Evolutionary conservation across 257 asterid genomes (phyloP).

Genomic region (Solanum tacnaense): DNA sequence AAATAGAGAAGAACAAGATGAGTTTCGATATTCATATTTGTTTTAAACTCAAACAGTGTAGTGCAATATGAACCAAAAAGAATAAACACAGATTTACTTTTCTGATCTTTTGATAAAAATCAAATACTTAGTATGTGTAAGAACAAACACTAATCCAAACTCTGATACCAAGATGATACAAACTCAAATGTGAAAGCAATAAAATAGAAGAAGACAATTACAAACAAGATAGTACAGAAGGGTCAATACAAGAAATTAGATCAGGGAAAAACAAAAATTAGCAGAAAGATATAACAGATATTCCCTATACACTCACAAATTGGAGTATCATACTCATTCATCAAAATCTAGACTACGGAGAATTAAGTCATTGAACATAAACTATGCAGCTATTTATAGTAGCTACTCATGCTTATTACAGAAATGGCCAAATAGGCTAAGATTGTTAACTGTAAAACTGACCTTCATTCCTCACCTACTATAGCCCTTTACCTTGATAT

Average conservation of each 20-base stretch:
- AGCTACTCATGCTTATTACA: neutral
- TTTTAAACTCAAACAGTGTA: neutral
- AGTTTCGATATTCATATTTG: neutral
- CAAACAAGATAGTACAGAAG: neutral
- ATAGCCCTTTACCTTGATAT: neutral
- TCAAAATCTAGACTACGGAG: neutral
- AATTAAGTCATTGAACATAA: neutral
- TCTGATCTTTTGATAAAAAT: neutral
- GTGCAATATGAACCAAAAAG: neutral
- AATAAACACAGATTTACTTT: neutral
- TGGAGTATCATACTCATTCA: neutral
- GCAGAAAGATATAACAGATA: neutral
- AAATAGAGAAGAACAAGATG: neutral
- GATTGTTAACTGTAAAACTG: neutral
- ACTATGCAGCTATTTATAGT: neutral
- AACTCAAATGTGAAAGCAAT: neutral
- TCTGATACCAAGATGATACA: neutral
- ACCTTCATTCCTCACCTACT: neutral
- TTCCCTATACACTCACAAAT: neutral
- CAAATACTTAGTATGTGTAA: neutral
- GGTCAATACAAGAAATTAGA: neutral
- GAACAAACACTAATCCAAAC: neutral
- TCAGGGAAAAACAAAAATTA: neutral
- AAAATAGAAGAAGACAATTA: neutral
- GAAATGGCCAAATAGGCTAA: neutral